These are phyloP conservation scores for Euphorbia tirucalli DNA, from an alignment of 345 rosid genomes.

Conservation along the genomic window DNA sequence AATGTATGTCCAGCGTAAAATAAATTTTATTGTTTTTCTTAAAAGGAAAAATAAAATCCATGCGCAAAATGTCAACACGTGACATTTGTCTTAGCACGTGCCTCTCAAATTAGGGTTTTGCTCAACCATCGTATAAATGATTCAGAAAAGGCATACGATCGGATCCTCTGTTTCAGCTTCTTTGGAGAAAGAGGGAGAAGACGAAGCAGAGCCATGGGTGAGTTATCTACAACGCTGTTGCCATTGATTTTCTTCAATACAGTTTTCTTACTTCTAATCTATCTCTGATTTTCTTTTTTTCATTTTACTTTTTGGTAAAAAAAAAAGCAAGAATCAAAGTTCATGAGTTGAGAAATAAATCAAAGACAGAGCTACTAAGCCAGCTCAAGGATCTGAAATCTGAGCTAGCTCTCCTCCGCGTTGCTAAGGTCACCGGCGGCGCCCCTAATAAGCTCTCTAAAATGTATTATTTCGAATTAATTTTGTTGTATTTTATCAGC, in stretches of 20 bases:
- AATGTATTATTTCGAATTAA: background rate
- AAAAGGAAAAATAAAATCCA: no score
- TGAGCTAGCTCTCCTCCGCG: conserved; percentile 24
- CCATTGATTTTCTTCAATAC: background rate
- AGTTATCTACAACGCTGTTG: background rate
- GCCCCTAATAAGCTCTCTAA: conserved; percentile 25
- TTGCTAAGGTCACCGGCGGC: conserved; percentile 30
- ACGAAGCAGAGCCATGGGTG: conserved; percentile 7
- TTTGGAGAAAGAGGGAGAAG: background rate
- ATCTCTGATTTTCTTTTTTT: background rate
- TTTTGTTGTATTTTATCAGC: background rate
- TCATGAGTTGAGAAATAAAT: conserved; percentile 12
- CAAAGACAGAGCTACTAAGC: conserved; percentile 5
- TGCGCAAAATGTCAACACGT: no score
- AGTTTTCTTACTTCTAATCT: no score
- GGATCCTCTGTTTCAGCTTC: background rate
- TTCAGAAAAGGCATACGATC: background rate
- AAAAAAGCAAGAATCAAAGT: conserved; percentile 10
- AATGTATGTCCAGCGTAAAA: no score
- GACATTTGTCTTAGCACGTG: background rate
- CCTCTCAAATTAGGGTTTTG: background rate
- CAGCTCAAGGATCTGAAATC: conserved; percentile 24
- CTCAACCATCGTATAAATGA: background rate
- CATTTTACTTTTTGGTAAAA: background rate
- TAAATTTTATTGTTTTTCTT: no score